Evolutionary conservation across 495 filamentous ascomycete genomes (phyloP).

Genomic region (Tuber aestivum): DNA sequence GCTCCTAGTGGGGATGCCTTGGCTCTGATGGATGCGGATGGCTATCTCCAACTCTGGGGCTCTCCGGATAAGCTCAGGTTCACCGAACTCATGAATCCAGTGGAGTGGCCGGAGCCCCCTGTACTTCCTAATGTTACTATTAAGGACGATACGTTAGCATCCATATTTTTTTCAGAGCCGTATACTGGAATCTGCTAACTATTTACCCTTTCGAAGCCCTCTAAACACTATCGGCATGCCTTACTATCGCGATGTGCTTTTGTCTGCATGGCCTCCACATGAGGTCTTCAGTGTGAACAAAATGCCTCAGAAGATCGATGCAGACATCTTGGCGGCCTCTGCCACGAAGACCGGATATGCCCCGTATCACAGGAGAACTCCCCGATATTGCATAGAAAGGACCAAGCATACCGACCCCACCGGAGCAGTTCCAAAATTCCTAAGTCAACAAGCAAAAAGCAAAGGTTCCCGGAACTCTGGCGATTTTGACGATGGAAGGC

Average conservation of each 20-base stretch:
- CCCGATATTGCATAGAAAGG: conserved; percentile 76
- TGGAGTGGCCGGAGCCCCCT: conserved; percentile 65
- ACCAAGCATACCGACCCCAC: conserved; percentile 45
- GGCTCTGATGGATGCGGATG: conserved; percentile 71
- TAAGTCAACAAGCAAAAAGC: conserved; percentile 84
- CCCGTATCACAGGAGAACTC: conserved; percentile 64
- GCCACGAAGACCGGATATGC: conserved; percentile 68
- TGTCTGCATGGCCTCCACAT: conserved; percentile 84
- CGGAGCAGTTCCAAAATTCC: conserved; percentile 65
- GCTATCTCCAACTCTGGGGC: conserved; percentile 81
- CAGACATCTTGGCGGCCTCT: conserved; percentile 59
- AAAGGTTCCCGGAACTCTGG: conserved; percentile 50
- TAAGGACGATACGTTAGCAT: conserved; percentile 60
- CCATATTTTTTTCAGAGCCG: conserved; percentile 22
- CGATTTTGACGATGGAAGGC: conserved; percentile 56
- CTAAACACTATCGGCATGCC: conserved; percentile 84
- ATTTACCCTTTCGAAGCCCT: conserved; percentile 51
- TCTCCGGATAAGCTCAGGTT: conserved; percentile 85
- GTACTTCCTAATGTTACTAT: conserved; percentile 52
- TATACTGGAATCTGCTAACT: background rate
- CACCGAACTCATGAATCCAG: conserved; percentile 71
- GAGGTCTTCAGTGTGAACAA: conserved; percentile 76
- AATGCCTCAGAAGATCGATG: conserved; percentile 70
- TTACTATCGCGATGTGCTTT: conserved; percentile 77
- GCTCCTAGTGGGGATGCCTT: conserved; percentile 87